Percentiles rank a stretch among this genome's conserved stretches.
These are phyloP conservation scores for Cantharellus anzutake DNA, from an alignment of 768 basidiomycete species.

Conservation along the genomic window DNA sequence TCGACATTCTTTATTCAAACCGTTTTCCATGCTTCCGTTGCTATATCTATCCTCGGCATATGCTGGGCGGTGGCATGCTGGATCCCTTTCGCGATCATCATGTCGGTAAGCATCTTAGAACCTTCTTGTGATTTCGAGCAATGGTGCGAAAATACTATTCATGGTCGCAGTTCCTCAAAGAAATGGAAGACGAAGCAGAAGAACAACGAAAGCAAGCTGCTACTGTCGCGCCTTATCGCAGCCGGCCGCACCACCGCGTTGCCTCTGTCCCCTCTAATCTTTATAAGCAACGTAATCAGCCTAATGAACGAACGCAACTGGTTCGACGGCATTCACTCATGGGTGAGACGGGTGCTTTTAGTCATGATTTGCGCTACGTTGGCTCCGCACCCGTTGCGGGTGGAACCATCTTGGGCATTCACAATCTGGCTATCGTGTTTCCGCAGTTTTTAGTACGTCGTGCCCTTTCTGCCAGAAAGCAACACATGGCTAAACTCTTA, in stretches of 20 bases:
- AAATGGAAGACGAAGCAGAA: constrained; percentile 28
- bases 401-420: constrained; percentile 85
- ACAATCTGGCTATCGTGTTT: constrained; percentile 88
- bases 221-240: neutral
- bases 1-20: constrained; percentile 77
- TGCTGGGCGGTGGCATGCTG: constrained; percentile 98
- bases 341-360: constrained; percentile 11
- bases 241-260: constrained; percentile 16
- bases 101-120: constrained; percentile 45
- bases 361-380: constrained; percentile 6
- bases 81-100: constrained; percentile 94
- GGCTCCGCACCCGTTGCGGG: constrained; percentile 43
- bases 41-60: constrained; percentile 72
- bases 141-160: neutral
- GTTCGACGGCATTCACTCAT: constrained; percentile 20
- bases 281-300: constrained; percentile 8
- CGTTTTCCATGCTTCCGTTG: constrained; percentile 53
- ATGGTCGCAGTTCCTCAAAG: constrained; percentile 44
- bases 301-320: constrained; percentile 18
- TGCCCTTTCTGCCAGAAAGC: constrained; percentile 4
- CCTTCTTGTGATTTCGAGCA: neutral
- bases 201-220: constrained; percentile 1
- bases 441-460: constrained; percentile 68
- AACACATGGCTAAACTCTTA: neutral
- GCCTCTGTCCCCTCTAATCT: constrained; percentile 16